Evolutionary conservation across 2,329 filamentous ascomycete species (phyloP).

Genomic region (Monosporascus sp.): DNA sequence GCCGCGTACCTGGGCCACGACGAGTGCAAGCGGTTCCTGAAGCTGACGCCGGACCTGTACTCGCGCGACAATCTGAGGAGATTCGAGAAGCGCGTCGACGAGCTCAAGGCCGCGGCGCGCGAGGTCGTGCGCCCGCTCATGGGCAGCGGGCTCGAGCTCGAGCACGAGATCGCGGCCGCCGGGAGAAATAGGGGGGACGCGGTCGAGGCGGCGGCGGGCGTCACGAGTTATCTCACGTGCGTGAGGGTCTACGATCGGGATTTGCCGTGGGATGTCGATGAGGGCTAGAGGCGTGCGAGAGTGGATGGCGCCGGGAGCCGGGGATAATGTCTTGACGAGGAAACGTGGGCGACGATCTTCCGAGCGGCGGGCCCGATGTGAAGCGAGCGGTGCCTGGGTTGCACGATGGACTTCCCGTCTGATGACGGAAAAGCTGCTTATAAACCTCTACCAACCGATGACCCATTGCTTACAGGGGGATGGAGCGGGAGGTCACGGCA

Average conservation of each 20-base stretch:
- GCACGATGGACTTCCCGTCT: no score
- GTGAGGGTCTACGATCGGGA: constrained; percentile 27
- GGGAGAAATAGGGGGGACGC: constrained; percentile 28
- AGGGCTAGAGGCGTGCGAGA: constrained; percentile 12
- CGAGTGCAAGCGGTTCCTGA: constrained; percentile 86
- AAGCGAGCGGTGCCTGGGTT: no score
- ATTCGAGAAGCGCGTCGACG: constrained; percentile 83
- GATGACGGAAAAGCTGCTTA: no score
- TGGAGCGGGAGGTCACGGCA: not conserved
- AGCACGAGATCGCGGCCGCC: constrained; percentile 49
- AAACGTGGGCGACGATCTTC: no score
- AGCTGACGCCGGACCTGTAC: constrained; percentile 76
- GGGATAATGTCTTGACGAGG: not conserved
- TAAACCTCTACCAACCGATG: no score
- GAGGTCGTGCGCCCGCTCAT: constrained; percentile 82
- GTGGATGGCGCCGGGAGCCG: not conserved
- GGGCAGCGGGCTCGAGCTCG: constrained; percentile 78
- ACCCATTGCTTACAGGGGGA: no score
- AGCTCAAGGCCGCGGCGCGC: constrained; percentile 77
- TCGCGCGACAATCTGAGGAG: constrained; percentile 77
- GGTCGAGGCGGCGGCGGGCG: constrained; percentile 5
- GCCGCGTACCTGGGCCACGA: constrained; percentile 72
- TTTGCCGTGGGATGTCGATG: constrained; percentile 24
- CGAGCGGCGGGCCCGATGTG: no score
- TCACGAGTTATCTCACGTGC: constrained; percentile 27